A percentile compares a stretch with the other conserved stretches of the same genome.
Evolutionary conservation across 306 rosid genomes (phyloP).

Genomic region (Notholithocarpus densiflorus): DNA sequence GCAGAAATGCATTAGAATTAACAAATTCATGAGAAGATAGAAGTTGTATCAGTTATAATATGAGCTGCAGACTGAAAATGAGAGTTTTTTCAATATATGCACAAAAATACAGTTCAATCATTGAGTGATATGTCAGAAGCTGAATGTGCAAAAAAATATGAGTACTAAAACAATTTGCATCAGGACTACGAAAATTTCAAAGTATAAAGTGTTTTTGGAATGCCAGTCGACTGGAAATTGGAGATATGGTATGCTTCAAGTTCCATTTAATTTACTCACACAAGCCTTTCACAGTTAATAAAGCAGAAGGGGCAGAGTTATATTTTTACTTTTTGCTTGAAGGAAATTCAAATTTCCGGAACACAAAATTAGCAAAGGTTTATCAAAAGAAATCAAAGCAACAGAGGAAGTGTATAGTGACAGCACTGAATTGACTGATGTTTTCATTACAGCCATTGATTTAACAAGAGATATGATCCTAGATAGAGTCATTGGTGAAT

Average conservation of each 20-base stretch:
- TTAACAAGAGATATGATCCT: neutral
- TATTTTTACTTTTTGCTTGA: neutral
- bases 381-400: neutral
- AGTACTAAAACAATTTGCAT: neutral
- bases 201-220: neutral
- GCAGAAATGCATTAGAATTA: neutral
- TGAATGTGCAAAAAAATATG: neutral
- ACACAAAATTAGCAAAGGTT: neutral
- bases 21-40: neutral
- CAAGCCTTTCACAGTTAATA: neutral
- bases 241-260: neutral
- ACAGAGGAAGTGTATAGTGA: neutral
- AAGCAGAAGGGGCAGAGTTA: neutral
- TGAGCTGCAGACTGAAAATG: neutral
- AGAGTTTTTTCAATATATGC: neutral
- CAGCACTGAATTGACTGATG: neutral
- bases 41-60: neutral
- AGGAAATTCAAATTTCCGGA: neutral
- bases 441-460: neutral
- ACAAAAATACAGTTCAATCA: no score
- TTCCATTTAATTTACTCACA: neutral
- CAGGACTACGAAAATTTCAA: neutral
- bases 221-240: neutral
- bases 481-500: neutral
- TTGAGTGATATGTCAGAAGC: neutral